Base-by-base conservation (phyloP, 805 yeast species). In the Schizosaccharomyces cryophilus region DNA sequence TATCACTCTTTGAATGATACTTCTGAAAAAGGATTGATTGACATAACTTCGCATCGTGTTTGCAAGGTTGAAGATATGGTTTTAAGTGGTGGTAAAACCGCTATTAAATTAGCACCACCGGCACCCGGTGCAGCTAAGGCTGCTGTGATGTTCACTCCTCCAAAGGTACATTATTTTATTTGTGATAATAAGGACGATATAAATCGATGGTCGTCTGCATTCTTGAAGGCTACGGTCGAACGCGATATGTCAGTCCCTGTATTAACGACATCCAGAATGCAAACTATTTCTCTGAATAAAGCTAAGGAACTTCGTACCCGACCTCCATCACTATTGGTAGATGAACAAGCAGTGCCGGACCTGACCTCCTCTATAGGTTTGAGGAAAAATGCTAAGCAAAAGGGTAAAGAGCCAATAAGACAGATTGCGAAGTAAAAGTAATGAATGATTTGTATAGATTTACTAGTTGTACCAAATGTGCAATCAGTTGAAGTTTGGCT, bases 81-180 rank as follows among this genome's bases (percentile, higher is more conserved):
- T 0, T 72, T 90, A 58, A 96, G 96, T 7, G 83, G 85, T 55
- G 97, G 97, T n/a, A 77, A 95, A 51, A 86, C 81, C 69, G 87
- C 95, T 67, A 90, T 93, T 75, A 89, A 89, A 71, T 70, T 93
- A 13, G 80, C 89, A 3, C 99, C 99, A 9, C 99, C 99, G 0
- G 95, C 95, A 1, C 97, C 97, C 0, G 99, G 99, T 0, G 86
- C 90, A 61, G 83, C 84, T 65, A 90, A 89, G 72, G 97, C 97
- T 0, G 61, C 54, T n/a, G 79, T 93, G 62, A 89, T 95, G 0
- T 93, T 93, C 70, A 93, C 99, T 0, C 95, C 89, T 65, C 98
- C 95, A 35, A 87, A 88, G 65, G 85, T 88, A 6, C 98, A 93
- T 68, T 93, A 84, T 71, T 93, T 93, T 77, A 96, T 97, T 0